phyloP scores from a whole-genome alignment of 2,329 filamentous ascomycete genomes.

The Cordyceps farinosa region DNA sequence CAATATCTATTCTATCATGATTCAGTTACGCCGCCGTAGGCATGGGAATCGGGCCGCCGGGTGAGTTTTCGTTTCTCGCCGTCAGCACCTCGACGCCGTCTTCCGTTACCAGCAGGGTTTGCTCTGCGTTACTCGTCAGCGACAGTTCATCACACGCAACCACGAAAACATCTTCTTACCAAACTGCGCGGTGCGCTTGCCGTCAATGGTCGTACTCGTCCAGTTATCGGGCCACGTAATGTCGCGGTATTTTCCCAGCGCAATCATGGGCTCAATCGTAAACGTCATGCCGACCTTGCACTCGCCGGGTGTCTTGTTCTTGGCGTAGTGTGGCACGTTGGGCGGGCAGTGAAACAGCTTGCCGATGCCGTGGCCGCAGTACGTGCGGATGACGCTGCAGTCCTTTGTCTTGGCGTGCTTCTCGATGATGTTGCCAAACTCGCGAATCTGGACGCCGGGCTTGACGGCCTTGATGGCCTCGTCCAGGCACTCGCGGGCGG shows the following conservation, averaged over 20 bases:
- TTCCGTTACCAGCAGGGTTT: conserved; percentile 79
- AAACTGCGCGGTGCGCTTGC: conserved; percentile 88
- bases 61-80: conserved; percentile 67
- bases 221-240: conserved; percentile 98
- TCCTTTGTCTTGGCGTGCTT: conserved; percentile 82
- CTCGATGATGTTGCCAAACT: conserved; percentile 93
- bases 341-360: conserved; percentile 89
- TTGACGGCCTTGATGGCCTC: conserved; percentile 88
- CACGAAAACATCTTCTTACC: conserved; percentile 49
- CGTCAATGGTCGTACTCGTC: conserved; percentile 92
- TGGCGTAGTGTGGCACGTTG: conserved; percentile 94
- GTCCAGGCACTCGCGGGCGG: conserved; percentile 84
- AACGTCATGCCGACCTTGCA: conserved; percentile 98
- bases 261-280: conserved; percentile 98
- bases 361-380: conserved; percentile 95
- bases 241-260: conserved; percentile 83
- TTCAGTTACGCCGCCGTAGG: conserved; percentile 33
- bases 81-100: conserved; percentile 79
- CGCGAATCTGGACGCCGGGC: conserved; percentile 86
- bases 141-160: neutral
- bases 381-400: conserved; percentile 91
- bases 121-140: conserved; percentile 50
- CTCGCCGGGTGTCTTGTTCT: conserved; percentile 94
- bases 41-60: conserved; percentile 67
- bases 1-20: neutral